Evolutionary conservation across 805 yeast genomes (phyloP), one percentile per base, ranked within the genome.

Genomic region (Tetrapisispora nanseiensis): DNA sequence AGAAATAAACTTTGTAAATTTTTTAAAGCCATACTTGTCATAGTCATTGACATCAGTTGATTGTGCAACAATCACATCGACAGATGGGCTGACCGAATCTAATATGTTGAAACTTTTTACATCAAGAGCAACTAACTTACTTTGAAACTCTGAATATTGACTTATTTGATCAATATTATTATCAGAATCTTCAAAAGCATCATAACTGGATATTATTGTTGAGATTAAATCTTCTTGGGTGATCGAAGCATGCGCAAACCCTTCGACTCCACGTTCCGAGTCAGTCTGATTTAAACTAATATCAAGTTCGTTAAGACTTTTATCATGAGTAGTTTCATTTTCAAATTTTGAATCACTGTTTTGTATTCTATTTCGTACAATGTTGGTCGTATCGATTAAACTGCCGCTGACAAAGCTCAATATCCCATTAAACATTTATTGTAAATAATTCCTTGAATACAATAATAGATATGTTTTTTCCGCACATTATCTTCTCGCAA

Each of bases 21-120:
- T 89, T 48, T 76, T 79, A 66, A 90, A 90, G 2, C 98, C 98
- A 60, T 90, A 90, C 39, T 90, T 64, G 57, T 90, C 97, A 42
- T 77, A 65, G 37, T 65, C 48, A 9, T 44, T 20, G 4, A 50
- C 45, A 33, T 28, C 30, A 7, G 21, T 29, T 15, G 38, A 15
- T 19, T 28, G 23, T 21, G 42, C 31, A 6, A 19, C 12, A 12
- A 35, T 24, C 6, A 16, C 20, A 20, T 28, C 31, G 15, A 16
- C 13, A 4, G 23, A 32, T 19, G 40, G 18, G 6, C 15, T 30
- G 2, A 24, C 32, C 6, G 39, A 15, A 6, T 28, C 21, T 10
- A 42, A 13, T 20, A 42, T 16, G 9, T 35, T 23, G 22, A 33
- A 40, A 15, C 8, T 15, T 3, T 23, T 24, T 11, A 23, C 22